Evolutionary conservation across 306 rosid species (phyloP).

Genomic region (Quercus cerris): DNA sequence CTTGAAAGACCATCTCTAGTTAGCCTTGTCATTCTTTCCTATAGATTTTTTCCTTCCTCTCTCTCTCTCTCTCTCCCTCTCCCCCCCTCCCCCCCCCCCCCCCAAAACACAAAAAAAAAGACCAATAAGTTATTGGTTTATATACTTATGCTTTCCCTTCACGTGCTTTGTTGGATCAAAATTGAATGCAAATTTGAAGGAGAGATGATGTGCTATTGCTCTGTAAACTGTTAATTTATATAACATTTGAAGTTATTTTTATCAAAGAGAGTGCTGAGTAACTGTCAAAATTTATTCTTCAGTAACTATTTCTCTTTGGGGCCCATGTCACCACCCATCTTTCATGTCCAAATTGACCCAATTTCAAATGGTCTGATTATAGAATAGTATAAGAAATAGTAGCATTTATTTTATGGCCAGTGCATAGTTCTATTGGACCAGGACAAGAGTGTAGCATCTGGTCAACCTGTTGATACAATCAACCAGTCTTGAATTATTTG

Average conservation of each 20-base stretch:
- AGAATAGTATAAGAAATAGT: neutral
- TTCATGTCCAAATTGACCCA: neutral
- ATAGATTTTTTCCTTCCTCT: neutral
- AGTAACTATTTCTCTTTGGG: too few species aligned
- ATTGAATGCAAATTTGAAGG: too few species aligned
- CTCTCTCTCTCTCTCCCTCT: too few species aligned
- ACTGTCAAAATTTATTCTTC: too few species aligned
- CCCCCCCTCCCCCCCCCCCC: accelerated
- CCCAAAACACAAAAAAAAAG: too few species aligned
- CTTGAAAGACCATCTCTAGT: neutral
- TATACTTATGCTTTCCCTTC: too few species aligned
- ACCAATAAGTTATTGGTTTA: too few species aligned
- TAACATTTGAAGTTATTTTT: too few species aligned
- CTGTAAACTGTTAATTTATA: too few species aligned
- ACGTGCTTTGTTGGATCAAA: too few species aligned
- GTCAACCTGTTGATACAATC: neutral
- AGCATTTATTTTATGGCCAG: neutral
- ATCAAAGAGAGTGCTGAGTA: too few species aligned
- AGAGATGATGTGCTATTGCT: too few species aligned
- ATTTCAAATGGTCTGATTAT: neutral
- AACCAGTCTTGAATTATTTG: neutral
- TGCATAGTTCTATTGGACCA: neutral
- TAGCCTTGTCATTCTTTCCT: neutral
- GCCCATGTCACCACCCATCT: neutral
- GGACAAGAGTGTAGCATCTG: neutral